Percentiles rank a stretch among this genome's conserved stretches.
These are phyloP conservation scores for Didymosphaeria variabile DNA, from an alignment of 2,329 filamentous ascomycete genomes.

Conservation along the genomic window DNA sequence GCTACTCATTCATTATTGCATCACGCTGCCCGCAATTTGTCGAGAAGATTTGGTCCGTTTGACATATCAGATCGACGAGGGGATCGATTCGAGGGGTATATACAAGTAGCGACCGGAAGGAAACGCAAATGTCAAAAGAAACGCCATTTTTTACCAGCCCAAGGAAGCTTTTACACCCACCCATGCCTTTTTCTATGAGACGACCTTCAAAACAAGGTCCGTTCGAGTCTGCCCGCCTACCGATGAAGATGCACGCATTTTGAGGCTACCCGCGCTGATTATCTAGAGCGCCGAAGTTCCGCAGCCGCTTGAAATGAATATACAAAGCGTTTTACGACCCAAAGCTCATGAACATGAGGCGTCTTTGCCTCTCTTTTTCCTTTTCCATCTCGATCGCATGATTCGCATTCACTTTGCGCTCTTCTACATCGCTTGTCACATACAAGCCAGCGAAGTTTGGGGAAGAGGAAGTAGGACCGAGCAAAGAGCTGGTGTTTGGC, in stretches of 20 bases:
- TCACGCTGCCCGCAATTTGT: background rate
- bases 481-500: background rate
- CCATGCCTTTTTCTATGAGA: background rate
- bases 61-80: background rate
- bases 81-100: slow-evolving; percentile 9
- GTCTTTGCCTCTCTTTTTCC: slow-evolving; percentile 30
- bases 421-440: slow-evolving; percentile 16
- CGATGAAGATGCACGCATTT: slow-evolving; percentile 6
- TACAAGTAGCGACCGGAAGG: slow-evolving; percentile 12
- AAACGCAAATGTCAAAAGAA: slow-evolving; percentile 4
- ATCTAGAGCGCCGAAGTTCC: background rate
- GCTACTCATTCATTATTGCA: background rate
- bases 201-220: background rate
- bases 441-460: slow-evolving; percentile 31
- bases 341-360: slow-evolving; percentile 30
- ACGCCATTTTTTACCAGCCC: background rate
- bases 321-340: slow-evolving; percentile 11
- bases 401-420: background rate
- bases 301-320: background rate
- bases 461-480: slow-evolving; percentile 22
- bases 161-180: background rate
- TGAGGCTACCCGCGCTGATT: background rate
- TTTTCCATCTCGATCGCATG: slow-evolving; percentile 17
- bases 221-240: background rate
- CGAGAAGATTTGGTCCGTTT: background rate